phyloP scores from a whole-genome alignment of 306 rosid species.

The Cyamopsis tetragonoloba region DNA sequence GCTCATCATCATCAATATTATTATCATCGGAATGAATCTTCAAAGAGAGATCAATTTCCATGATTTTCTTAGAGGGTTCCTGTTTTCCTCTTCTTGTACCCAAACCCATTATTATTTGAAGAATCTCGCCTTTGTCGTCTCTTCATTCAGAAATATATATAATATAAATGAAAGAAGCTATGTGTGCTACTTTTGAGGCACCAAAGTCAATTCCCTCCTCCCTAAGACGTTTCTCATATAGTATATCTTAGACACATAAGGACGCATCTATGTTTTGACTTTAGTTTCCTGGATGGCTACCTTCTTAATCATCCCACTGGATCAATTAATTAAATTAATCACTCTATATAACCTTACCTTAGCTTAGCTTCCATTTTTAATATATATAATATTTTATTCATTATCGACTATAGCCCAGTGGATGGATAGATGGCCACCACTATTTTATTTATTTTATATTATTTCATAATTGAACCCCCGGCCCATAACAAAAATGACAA shows the following conservation, averaged over 20 bases:
- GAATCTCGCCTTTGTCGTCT: slow-evolving; percentile 32
- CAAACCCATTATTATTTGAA: slow-evolving; percentile 31
- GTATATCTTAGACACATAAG: slow-evolving; percentile 54
- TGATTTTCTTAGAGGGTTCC: slow-evolving; percentile 20
- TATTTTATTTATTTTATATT: too few relatives aligned
- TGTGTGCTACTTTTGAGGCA: slow-evolving; percentile 67
- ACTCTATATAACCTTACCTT: too few relatives aligned
- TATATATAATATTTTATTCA: too few relatives aligned
- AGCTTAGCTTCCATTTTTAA: slow-evolving; percentile 8
- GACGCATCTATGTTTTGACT: slow-evolving; percentile 88
- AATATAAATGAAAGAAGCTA: slow-evolving; percentile 33
- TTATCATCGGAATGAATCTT: slow-evolving; percentile 36
- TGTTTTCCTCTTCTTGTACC: too few relatives aligned
- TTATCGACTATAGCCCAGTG: slow-evolving; percentile 9
- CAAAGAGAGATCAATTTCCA: slow-evolving; percentile 77
- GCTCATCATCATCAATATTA: neutral
- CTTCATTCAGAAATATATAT: too few relatives aligned
- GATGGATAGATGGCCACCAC: too few relatives aligned
- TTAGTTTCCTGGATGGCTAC: too few relatives aligned
- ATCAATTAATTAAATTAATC: slow-evolving; percentile 37
- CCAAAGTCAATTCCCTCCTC: slow-evolving; percentile 86
- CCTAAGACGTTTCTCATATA: slow-evolving; percentile 48
- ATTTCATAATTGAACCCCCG: slow-evolving; percentile 18
- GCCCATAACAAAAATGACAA: slow-evolving; percentile 16
- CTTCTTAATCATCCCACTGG: slow-evolving; percentile 37